A percentile compares a stretch with the other conserved stretches of the same genome.
Evolutionary conservation across 805 yeast genomes (phyloP).

Genomic region (Tetrapisispora iriomotensis): DNA sequence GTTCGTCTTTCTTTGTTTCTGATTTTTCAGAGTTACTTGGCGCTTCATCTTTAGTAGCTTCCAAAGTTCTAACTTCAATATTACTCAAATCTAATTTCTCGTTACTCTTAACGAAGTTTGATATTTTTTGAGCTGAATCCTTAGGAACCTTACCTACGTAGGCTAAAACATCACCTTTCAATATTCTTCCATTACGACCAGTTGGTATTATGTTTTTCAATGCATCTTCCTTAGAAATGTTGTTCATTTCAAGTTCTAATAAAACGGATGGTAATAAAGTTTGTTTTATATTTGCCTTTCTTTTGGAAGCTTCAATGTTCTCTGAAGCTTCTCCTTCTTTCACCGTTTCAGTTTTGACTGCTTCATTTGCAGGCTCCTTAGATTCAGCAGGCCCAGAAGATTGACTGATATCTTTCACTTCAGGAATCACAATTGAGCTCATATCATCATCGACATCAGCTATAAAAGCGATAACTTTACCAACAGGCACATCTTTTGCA

Average conservation of each 20-base stretch:
- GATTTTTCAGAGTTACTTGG: conserved; percentile 5
- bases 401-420: conserved; percentile 11
- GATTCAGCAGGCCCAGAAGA: conserved; percentile 6
- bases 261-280: conserved; percentile 72
- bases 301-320: conserved; percentile 11
- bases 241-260: conserved; percentile 47
- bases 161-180: conserved; percentile 88
- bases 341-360: conserved; percentile 13
- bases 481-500: conserved; percentile 70
- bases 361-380: conserved; percentile 10
- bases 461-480: conserved; percentile 77
- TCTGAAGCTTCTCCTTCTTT: conserved; percentile 1
- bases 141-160: conserved; percentile 62
- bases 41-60: conserved; percentile 17
- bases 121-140: conserved; percentile 43
- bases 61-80: conserved; percentile 34
- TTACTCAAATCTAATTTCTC: conserved; percentile 65
- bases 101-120: conserved; percentile 45
- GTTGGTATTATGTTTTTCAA: conserved; percentile 63
- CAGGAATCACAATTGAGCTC: conserved; percentile 50
- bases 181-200: conserved; percentile 80
- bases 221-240: conserved; percentile 64
- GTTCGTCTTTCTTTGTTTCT: conserved; percentile 20
- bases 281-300: conserved; percentile 55
- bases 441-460: conserved; percentile 88